Conservation (phyloP, 805 yeast genomes). For the Candida anglica region DNA sequence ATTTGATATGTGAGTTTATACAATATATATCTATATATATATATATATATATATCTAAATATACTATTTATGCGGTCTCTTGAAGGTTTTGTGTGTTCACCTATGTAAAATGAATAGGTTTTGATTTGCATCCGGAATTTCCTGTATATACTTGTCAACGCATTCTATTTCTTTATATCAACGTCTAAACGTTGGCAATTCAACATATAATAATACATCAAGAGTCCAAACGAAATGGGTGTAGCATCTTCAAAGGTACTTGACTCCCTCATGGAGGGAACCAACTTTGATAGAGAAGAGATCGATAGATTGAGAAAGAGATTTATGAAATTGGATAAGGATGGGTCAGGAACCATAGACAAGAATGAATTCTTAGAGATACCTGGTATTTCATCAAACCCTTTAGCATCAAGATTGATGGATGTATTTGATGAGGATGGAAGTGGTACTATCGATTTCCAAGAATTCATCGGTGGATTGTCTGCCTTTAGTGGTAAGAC, state of each 20-base stretch:
- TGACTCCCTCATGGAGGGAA: conserved; percentile 74
- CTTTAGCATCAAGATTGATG: conserved; percentile 83
- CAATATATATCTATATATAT: neutral
- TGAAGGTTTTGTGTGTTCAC: too few relatives aligned
- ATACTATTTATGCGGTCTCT: neutral
- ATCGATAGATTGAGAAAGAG: conserved; percentile 87
- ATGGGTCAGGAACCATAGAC: conserved; percentile 88
- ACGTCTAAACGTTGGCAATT: too few relatives aligned
- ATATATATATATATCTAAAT: neutral
- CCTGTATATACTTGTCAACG: too few relatives aligned
- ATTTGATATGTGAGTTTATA: too few relatives aligned
- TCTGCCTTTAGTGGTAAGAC: conserved; percentile 88
- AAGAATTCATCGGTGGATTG: conserved; percentile 84
- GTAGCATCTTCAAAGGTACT: conserved; percentile 55
- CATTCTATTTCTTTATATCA: too few relatives aligned
- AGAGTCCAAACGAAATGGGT: too few relatives aligned
- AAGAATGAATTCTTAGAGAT: conserved; percentile 85
- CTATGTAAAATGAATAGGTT: too few relatives aligned
- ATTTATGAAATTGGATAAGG: conserved; percentile 92
- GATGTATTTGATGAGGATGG: conserved; percentile 93
- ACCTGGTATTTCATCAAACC: conserved; percentile 89
- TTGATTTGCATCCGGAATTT: too few relatives aligned
- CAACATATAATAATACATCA: too few relatives aligned
- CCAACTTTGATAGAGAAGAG: conserved; percentile 86
- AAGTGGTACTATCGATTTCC: conserved; percentile 91